Percentiles rank a stretch among this genome's conserved stretches.
These are phyloP conservation scores for Calycina marina DNA, from an alignment of 2,329 filamentous ascomycete species.

Conservation along the genomic window DNA sequence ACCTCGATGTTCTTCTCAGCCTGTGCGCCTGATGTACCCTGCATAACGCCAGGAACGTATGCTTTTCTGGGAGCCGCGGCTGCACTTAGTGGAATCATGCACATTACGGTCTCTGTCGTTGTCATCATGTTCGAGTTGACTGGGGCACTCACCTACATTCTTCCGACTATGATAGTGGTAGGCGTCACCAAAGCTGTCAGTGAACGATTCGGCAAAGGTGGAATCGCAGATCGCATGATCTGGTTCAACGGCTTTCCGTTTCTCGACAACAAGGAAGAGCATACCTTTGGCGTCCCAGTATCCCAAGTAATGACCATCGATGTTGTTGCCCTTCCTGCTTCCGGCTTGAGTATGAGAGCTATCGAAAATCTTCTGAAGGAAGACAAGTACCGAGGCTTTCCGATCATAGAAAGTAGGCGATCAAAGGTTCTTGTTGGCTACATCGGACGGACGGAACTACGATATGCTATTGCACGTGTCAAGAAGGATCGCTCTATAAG, in stretches of 20 bases:
- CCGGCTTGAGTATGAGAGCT: constrained; percentile 59
- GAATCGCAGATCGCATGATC: constrained; percentile 96
- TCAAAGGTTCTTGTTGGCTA: constrained; percentile 73
- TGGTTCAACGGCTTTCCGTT: constrained; percentile 98
- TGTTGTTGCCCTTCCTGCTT: constrained; percentile 58
- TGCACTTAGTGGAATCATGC: constrained; percentile 91
- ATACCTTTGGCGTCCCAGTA: constrained; percentile 89
- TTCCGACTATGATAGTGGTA: constrained; percentile 98
- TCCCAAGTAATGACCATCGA: constrained; percentile 76
- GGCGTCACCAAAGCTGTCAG: constrained; percentile 90
- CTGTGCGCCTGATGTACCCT: constrained; percentile 82
- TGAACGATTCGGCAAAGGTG: constrained; percentile 84
- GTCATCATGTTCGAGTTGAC: constrained; percentile 99
- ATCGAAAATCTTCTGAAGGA: constrained; percentile 63
- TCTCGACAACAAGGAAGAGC: constrained; percentile 92
- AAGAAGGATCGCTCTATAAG: constrained; percentile 54
- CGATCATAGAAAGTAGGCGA: constrained; percentile 63
- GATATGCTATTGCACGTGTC: constrained; percentile 75
- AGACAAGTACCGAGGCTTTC: constrained; percentile 83
- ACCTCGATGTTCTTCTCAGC: constrained; percentile 72
- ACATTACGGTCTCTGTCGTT: constrained; percentile 89
- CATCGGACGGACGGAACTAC: constrained; percentile 81
- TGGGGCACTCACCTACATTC: constrained; percentile 89
- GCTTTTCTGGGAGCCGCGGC: constrained; percentile 88
- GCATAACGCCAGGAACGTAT: constrained; percentile 95